These are phyloP conservation scores for Candida sphagnicola DNA, from an alignment of 805 yeast genomes.

Conservation along the genomic window DNA sequence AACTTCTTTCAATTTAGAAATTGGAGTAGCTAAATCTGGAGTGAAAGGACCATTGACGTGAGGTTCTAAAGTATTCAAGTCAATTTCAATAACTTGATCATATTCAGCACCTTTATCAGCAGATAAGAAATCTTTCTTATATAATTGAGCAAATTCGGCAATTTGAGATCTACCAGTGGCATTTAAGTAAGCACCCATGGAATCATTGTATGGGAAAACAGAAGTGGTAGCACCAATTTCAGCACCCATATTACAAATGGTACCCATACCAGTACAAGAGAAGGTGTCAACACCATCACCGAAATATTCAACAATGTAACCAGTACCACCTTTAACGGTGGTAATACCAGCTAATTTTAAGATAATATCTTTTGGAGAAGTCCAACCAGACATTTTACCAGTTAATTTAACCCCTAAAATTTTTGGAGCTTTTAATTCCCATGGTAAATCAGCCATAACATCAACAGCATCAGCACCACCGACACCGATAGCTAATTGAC, in stretches of 20 bases:
- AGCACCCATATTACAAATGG: constrained; percentile 99
- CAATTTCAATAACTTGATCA: constrained; percentile 89
- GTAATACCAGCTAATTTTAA: constrained; percentile 89
- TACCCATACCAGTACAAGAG: constrained; percentile 98
- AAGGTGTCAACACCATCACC: constrained; percentile 92
- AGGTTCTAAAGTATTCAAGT: constrained; percentile 87
- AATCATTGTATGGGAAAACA: constrained; percentile 92
- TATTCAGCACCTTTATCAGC: constrained; percentile 94
- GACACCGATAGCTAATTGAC: constrained; percentile 97
- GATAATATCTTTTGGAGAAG: constrained; percentile 95
- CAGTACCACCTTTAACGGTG: constrained; percentile 98
- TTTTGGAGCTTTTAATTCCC: constrained; percentile 98
- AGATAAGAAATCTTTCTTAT: constrained; percentile 58
- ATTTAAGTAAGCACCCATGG: constrained; percentile 79
- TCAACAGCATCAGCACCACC: constrained; percentile 99
- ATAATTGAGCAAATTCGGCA: constrained; percentile 72
- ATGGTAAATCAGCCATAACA: constrained; percentile 87
- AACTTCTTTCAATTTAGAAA: constrained; percentile 79
- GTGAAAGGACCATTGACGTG: constrained; percentile 98
- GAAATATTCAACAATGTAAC: constrained; percentile 91
- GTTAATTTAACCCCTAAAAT: constrained; percentile 91
- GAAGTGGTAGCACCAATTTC: constrained; percentile 99
- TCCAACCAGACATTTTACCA: constrained; percentile 91
- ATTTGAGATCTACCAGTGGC: constrained; percentile 86
- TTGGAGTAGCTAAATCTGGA: constrained; percentile 95